Percentiles rank a stretch among this genome's conserved stretches.
These are phyloP conservation scores for Pseudonectria foliicola DNA, from an alignment of 2,329 filamentous ascomycete genomes.

Conservation along the genomic window DNA sequence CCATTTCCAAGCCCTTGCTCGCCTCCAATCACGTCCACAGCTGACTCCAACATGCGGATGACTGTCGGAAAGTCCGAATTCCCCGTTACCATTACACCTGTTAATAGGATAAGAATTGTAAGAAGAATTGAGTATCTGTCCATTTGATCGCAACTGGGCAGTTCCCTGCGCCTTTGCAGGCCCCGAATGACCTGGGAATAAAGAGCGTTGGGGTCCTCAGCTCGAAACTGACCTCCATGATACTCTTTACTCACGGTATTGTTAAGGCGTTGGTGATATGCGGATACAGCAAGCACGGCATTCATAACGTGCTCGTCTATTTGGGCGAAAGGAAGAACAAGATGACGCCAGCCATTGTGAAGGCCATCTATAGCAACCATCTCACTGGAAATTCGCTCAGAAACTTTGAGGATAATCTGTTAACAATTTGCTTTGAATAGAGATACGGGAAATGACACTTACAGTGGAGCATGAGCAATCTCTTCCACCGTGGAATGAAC, in stretches of 20 bases:
- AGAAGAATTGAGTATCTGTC: slow-evolving; percentile 15
- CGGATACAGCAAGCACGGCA: slow-evolving; percentile 12
- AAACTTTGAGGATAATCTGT: slow-evolving; percentile 2
- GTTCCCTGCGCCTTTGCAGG: slow-evolving; percentile 11
- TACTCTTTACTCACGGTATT: neutral
- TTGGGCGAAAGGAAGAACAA: slow-evolving; percentile 15
- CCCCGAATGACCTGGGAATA: slow-evolving; percentile 12
- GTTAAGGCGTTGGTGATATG: slow-evolving; percentile 14
- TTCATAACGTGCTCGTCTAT: slow-evolving; percentile 15
- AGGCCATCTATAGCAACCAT: slow-evolving; percentile 21
- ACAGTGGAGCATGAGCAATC: slow-evolving; percentile 13
- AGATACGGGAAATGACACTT: rapidly evolving
- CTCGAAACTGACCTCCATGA: neutral
- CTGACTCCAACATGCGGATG: slow-evolving; percentile 20
- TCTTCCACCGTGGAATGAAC: slow-evolving; percentile 8
- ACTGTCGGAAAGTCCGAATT: slow-evolving; percentile 20
- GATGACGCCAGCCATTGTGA: slow-evolving; percentile 18
- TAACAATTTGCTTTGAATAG: neutral
- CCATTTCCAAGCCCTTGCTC: slow-evolving; percentile 11
- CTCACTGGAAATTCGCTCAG: slow-evolving; percentile 14
- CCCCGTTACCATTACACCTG: slow-evolving; percentile 19
- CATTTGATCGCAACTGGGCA: slow-evolving; percentile 3
- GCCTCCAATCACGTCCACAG: slow-evolving; percentile 20
- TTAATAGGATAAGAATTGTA: slow-evolving; percentile 17
- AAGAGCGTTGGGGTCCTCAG: slow-evolving; percentile 9